Evolutionary conservation across 106 monocot species (phyloP).

Genomic region (Posidonia australis): DNA sequence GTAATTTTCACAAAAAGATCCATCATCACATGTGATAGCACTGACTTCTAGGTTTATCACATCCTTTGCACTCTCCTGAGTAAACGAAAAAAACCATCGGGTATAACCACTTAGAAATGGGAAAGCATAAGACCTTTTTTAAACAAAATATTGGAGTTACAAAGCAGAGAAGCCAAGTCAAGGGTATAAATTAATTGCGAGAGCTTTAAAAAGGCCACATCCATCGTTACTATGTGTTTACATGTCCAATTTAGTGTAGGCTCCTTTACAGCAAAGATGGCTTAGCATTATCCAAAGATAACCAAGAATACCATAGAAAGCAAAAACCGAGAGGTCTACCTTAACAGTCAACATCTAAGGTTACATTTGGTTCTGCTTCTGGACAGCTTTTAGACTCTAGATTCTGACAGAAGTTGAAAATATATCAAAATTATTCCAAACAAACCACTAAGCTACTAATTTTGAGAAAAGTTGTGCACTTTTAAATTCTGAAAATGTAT

Average conservation of each 20-base stretch:
- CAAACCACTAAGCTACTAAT: too few relatives aligned
- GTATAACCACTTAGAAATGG: background rate
- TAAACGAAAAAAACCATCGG: background rate
- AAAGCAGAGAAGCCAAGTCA: background rate
- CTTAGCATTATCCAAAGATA: background rate
- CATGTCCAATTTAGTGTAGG: background rate
- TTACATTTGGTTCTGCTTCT: too few relatives aligned
- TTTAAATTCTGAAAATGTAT: too few relatives aligned
- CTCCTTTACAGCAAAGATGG: too few relatives aligned
- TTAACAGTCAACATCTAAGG: constrained; percentile 39
- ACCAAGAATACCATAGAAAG: background rate
- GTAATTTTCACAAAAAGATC: constrained; percentile 17
- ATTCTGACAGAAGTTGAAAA: too few relatives aligned
- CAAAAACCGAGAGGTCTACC: constrained; percentile 15
- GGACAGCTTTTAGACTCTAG: too few relatives aligned
- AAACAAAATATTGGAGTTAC: background rate
- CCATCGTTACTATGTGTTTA: background rate
- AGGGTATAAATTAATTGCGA: background rate
- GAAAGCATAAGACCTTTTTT: background rate
- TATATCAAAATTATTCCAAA: too few relatives aligned
- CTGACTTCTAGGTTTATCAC: constrained; percentile 15
- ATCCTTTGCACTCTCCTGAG: constrained; percentile 33
- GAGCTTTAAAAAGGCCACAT: background rate
- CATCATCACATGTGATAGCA: constrained; percentile 30
- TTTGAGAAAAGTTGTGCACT: too few relatives aligned